Conservation (phyloP, 495 filamentous ascomycete species). For the Penicillium angulare region DNA sequence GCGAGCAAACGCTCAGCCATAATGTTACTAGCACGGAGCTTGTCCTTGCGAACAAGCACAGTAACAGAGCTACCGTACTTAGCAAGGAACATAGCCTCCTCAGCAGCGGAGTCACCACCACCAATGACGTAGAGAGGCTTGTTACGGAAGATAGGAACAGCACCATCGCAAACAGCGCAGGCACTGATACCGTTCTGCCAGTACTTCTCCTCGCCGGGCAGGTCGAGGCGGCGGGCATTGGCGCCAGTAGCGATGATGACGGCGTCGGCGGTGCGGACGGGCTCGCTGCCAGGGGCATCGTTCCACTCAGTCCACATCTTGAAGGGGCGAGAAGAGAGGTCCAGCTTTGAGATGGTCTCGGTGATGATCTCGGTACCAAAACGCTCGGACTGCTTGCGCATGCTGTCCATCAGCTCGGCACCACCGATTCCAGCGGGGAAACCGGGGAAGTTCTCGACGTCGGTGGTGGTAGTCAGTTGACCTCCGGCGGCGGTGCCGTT, state of each 20-base stretch:
- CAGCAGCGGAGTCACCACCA: conserved; percentile 93
- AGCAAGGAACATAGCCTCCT: conserved; percentile 95
- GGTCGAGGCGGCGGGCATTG: conserved; percentile 75
- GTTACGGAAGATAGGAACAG: conserved; percentile 94
- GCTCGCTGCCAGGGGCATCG: conserved; percentile 60
- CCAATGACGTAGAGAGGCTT: conserved; percentile 96
- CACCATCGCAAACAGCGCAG: conserved; percentile 96
- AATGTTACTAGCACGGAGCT: conserved; percentile 80
- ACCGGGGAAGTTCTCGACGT: conserved; percentile 96
- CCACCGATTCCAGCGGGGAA: conserved; percentile 89
- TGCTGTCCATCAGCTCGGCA: conserved; percentile 84
- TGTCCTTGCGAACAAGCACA: conserved; percentile 84
- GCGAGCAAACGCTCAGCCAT: conserved; percentile 83
- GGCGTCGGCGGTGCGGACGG: conserved; percentile 77
- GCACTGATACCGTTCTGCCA: conserved; percentile 97
- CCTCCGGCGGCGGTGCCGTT: conserved; percentile 95
- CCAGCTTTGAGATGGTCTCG: conserved; percentile 87
- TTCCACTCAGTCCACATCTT: conserved; percentile 88
- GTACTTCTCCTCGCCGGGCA: conserved; percentile 89
- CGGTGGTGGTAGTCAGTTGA: conserved; percentile 95
- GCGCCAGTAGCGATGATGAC: conserved; percentile 96
- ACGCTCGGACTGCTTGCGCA: conserved; percentile 86
- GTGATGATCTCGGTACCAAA: conserved; percentile 90
- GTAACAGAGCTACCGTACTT: conserved; percentile 96
- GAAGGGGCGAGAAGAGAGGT: conserved; percentile 83